Evolutionary conservation across 495 filamentous ascomycete species (phyloP).

Genomic region (Thermothielavioides terrestris): DNA sequence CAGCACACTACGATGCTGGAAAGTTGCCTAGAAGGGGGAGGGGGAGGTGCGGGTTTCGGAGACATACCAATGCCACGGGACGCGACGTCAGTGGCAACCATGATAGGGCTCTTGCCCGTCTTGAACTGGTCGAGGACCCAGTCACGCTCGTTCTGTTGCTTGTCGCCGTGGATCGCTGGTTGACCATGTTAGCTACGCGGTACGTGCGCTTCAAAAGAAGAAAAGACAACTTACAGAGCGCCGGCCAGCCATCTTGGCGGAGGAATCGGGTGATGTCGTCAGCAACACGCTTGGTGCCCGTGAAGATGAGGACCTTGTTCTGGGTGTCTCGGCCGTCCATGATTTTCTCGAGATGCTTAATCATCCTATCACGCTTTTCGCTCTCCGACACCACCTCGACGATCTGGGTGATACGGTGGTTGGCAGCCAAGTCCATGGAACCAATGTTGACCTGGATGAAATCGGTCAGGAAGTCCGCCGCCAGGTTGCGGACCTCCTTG

Average conservation of each 20-base stretch:
- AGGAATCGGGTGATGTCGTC: constrained; percentile 98
- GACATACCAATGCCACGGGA: constrained; percentile 99
- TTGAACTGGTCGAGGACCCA: constrained; percentile 99
- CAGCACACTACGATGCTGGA: constrained; percentile 64
- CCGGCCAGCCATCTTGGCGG: constrained; percentile 97
- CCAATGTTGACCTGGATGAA: constrained; percentile 99
- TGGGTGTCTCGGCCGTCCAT: constrained; percentile 75
- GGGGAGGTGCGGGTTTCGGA: constrained; percentile 34
- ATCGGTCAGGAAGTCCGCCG: constrained; percentile 88
- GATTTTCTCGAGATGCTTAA: constrained; percentile 95
- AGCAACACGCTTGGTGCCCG: constrained; percentile 95
- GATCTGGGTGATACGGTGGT: constrained; percentile 95
- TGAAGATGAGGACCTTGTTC: constrained; percentile 93
- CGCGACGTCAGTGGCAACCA: constrained; percentile 97
- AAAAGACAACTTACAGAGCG: constrained; percentile 77
- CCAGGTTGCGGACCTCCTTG: constrained; percentile 93
- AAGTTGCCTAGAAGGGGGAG: constrained; percentile 41
- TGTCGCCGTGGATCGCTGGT: constrained; percentile 96
- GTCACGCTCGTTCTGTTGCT: constrained; percentile 98
- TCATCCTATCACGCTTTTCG: constrained; percentile 96
- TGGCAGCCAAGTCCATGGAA: constrained; percentile 92
- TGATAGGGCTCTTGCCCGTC: constrained; percentile 88
- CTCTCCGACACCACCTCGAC: constrained; percentile 93
- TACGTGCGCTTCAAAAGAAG: no score
- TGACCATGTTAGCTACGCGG: no score